Evolutionary conservation across 257 asterid genomes (phyloP), one percentile per base, ranked within the genome.

Genomic region (Solanum tarapatanum): DNA sequence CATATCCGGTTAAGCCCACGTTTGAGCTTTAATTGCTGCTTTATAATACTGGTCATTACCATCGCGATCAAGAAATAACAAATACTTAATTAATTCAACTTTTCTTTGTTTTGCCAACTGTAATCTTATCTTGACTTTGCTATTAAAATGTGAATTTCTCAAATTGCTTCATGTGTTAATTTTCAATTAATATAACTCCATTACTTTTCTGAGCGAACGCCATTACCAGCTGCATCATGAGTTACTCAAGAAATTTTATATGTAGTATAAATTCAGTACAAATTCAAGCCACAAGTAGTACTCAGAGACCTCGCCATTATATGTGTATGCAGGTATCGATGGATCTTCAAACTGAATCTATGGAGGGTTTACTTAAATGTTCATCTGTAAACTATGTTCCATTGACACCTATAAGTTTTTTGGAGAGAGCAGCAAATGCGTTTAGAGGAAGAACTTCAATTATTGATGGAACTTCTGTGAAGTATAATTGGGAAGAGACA

Each of bases 401-500:
- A 41, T 33, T 91, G 84, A 60, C 93, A 17, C 93, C 93, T 8
- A 89, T 91, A 60, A 91, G 90, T 84, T 91, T 91, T 62, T 86
- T 91, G 86, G 90, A 88, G 51, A 88, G 93, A 79, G 87, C 93
- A 26, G 93, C 90, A 4, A 91, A 89, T 88, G 89, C 84, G 7
- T 91, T 87, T 30, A 87, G 87, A 11, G 93, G 88, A 74, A 91
- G 91, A 91, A 89, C 88, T n/a, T 88, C 93, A 0, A 85, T 91
- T 17, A 85, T 89, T 13, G 84, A 88, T 68, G 93, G 93, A 7
- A 0, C 41, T 16, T 86, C 88, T 16, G 76, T 91, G 36, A 89
- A 74, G 76, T 89, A 88, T 30, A 91, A 90, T 55, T 91, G 93
- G 93, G 89, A 64, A 84, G 90, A 91, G 72, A 89, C 93, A 60